Evolutionary conservation across 768 basidiomycete species (phyloP).

Genomic region (Pisolithus albus): DNA sequence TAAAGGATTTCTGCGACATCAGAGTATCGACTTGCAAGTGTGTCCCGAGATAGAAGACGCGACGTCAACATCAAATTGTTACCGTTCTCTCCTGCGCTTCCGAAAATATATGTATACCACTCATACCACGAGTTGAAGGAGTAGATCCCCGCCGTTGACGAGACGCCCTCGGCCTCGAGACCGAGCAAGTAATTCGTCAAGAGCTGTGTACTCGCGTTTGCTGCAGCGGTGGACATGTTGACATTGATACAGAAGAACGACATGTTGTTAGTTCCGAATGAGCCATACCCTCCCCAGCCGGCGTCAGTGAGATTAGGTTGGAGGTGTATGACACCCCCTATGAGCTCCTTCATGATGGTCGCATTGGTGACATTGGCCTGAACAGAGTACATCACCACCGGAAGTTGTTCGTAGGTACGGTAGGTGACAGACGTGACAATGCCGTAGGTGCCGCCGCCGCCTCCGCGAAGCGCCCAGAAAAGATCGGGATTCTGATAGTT

Average conservation of each 20-base stretch:
- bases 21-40: conserved; percentile 15
- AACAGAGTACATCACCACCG: too few relatives aligned
- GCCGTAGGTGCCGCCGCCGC: too few relatives aligned
- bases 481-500: too few relatives aligned
- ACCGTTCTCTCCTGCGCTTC: conserved; percentile 14
- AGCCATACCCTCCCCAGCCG: conserved; percentile 39
- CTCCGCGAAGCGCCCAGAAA: too few relatives aligned
- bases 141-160: conserved; percentile 21
- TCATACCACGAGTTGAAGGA: conserved; percentile 19
- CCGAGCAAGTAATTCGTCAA: conserved; percentile 7
- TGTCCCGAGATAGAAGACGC: conserved; percentile 28
- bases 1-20: conserved; percentile 20
- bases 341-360: too few relatives aligned
- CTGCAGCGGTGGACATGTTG: conserved; percentile 31
- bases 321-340: conserved; percentile 29
- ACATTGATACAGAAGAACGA: conserved; percentile 23
- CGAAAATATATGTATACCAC: conserved; percentile 12
- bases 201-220: conserved; percentile 26
- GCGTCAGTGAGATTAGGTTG: conserved; percentile 33
- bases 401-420: too few relatives aligned
- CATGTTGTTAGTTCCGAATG: background rate
- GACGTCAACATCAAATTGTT: conserved; percentile 24
- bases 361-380: too few relatives aligned
- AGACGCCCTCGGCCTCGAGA: conserved; percentile 10
- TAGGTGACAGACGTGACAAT: too few relatives aligned